Evolutionary conservation across 306 rosid genomes (phyloP), one percentile per base, ranked within the genome.

Genomic region (Oemleria cerasiformis): DNA sequence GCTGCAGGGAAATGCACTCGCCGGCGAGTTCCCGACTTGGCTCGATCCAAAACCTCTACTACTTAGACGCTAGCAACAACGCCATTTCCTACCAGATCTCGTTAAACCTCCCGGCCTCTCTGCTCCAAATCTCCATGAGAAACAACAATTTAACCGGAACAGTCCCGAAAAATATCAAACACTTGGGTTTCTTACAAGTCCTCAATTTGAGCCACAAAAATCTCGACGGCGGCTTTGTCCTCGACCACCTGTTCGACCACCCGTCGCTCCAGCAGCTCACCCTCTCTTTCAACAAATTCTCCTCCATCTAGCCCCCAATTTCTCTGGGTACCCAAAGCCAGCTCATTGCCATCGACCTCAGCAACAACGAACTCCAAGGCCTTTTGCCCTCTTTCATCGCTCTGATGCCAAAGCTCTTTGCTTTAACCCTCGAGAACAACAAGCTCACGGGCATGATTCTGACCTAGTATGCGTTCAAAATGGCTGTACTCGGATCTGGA

Each of bases 291-390:
- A 94, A 94, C 82, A 61, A 56, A 21, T 81, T 94, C 38, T 67
- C 86, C 0, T 73, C 85, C 7, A n/a, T 93, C 1, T 72, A 88
- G 59, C 7, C 48, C 3, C 89, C 88, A 0, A 51, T 17, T 13
- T 73, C 65, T 10, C 0, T 7, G 20, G 76, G 71, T 3, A 1
- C 41, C 5, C 65, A 59, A 11, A 88, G 92, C 45, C 83, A 71
- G 48, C 75, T 91, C 4, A 86, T 91, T 38, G 92, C 95, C 9
- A 57, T 91, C n/a, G 98, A 94, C 85, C 44, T 94, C 43, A 87
- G 93, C 79, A 75, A 85, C 82, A 94, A 94, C 75, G 45, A 70
- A 53, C 58, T 94, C 9, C n/a, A n/a, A n/a, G n/a, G n/a, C n/a
- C n/a, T n/a, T n/a, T n/a, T n/a, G n/a, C n/a, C n/a, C n/a, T n/a